A percentile compares a stretch with the other conserved stretches of the same genome.
Conservation (phyloP, 345 rosid species). For the Corchorus capsularis region DNA sequence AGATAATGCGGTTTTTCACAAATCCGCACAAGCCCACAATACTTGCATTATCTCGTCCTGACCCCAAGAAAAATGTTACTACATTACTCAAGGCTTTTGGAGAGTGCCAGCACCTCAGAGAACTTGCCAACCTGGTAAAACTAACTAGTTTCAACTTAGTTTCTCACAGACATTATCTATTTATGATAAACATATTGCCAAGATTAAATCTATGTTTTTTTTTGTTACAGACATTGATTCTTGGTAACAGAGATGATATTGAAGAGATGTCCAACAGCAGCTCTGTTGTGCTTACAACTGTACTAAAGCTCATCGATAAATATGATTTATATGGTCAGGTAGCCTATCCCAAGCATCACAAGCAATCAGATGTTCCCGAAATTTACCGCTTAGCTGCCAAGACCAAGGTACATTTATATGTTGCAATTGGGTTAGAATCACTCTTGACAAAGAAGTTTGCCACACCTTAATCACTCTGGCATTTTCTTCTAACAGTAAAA, state of each 20-base stretch:
- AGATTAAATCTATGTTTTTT: background rate
- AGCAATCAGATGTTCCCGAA: conserved; percentile 69
- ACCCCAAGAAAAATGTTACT: conserved; percentile 88
- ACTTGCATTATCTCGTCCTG: conserved; percentile 90
- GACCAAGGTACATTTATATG: conserved; percentile 48
- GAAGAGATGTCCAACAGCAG: conserved; percentile 63
- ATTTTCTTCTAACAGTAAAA: conserved; percentile 20
- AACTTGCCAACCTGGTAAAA: conserved; percentile 84
- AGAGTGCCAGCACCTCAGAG: conserved; percentile 78
- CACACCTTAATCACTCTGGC: conserved; percentile 7
- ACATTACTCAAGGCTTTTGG: conserved; percentile 92
- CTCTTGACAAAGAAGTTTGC: conserved; percentile 5
- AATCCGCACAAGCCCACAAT: conserved; percentile 93
- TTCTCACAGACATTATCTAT: background rate
- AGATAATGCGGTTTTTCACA: conserved; percentile 87
- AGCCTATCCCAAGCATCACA: conserved; percentile 78
- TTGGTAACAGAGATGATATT: conserved; percentile 69
- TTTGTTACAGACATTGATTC: conserved; percentile 55
- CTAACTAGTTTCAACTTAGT: background rate
- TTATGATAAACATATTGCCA: conserved; percentile 7
- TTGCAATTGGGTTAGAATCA: background rate
- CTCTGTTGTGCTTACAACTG: conserved; percentile 55
- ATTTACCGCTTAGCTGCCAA: conserved; percentile 73
- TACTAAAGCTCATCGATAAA: conserved; percentile 67
- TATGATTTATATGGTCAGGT: conserved; percentile 71